Percentiles rank a stretch among this genome's conserved stretches.
Conservation (phyloP, 177 flowering plant genomes). For the Vitis hybrid region DNA sequence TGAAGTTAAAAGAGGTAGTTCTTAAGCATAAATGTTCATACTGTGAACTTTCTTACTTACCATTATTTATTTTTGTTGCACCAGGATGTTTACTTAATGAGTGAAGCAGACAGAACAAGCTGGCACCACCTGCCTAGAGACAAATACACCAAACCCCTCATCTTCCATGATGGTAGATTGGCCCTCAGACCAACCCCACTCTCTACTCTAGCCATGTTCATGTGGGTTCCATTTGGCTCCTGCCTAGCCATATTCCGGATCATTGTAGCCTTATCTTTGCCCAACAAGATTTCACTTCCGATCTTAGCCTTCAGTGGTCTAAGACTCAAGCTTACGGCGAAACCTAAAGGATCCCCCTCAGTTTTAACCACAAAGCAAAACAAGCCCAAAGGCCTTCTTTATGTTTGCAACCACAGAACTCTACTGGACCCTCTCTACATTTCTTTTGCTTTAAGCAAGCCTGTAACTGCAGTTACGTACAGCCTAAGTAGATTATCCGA, state of each 20-base stretch:
- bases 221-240: constrained; percentile 69
- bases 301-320: constrained; percentile 40
- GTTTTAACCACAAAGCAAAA: neutral
- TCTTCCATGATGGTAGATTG: constrained; percentile 84
- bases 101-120: constrained; percentile 45
- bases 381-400: constrained; percentile 43
- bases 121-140: constrained; percentile 50
- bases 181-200: constrained; percentile 56
- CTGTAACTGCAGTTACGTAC: constrained; percentile 66
- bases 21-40: too few relatives aligned
- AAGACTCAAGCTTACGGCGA: constrained; percentile 13
- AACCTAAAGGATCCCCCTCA: constrained; percentile 9
- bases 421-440: constrained; percentile 71
- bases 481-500: constrained; percentile 74
- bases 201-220: constrained; percentile 41
- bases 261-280: constrained; percentile 28
- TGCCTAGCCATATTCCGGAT: constrained; percentile 39
- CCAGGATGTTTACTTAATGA: constrained; percentile 64
- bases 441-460: constrained; percentile 33
- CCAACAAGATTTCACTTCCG: constrained; percentile 39
- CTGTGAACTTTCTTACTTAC: neutral
- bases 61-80: neutral
- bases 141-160: constrained; percentile 58
- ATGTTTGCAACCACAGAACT: constrained; percentile 79
- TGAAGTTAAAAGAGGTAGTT: too few relatives aligned